Conservation (phyloP, 177 flowering plant genomes). For the Vitis hybrid region DNA sequence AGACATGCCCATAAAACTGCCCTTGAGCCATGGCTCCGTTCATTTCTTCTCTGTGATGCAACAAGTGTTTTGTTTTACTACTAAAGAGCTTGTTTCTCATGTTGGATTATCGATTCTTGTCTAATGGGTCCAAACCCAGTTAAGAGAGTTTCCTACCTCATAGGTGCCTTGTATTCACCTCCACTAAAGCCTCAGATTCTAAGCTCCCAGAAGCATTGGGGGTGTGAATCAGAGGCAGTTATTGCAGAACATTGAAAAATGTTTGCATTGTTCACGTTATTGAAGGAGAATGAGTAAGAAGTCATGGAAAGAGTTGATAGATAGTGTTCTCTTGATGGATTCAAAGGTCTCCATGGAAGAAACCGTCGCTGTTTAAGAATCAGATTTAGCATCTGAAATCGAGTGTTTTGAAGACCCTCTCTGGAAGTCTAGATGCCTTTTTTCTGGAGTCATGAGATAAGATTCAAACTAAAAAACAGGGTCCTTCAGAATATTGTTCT, state of each 20-base stretch:
- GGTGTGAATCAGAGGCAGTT: background rate
- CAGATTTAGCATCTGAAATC: background rate
- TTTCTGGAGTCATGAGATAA: constrained; percentile 3
- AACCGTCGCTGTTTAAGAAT: background rate
- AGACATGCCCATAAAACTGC: too few relatives aligned
- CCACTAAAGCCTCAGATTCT: background rate
- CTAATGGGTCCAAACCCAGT: too few relatives aligned
- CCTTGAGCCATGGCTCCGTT: too few relatives aligned
- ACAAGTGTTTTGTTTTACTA: too few relatives aligned
- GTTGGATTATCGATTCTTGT: too few relatives aligned
- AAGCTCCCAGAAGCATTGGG: constrained; percentile 3
- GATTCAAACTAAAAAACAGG: constrained; percentile 1
- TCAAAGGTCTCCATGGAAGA: constrained; percentile 21
- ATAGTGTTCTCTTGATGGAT: constrained; percentile 21
- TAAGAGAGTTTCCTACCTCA: too few relatives aligned
- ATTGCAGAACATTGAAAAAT: constrained; percentile 6
- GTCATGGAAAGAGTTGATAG: constrained; percentile 27
- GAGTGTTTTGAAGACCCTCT: constrained; percentile 12
- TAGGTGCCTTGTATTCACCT: too few relatives aligned
- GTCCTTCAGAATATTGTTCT: background rate
- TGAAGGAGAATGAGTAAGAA: background rate
- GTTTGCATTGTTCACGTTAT: constrained; percentile 1
- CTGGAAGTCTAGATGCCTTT: constrained; percentile 6
- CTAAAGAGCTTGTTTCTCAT: too few relatives aligned
- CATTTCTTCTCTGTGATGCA: too few relatives aligned